Percentiles rank a stretch among this genome's conserved stretches.
phyloP scores from a whole-genome alignment of 2,329 filamentous ascomycete species.

The Aspergillus floridensis region DNA sequence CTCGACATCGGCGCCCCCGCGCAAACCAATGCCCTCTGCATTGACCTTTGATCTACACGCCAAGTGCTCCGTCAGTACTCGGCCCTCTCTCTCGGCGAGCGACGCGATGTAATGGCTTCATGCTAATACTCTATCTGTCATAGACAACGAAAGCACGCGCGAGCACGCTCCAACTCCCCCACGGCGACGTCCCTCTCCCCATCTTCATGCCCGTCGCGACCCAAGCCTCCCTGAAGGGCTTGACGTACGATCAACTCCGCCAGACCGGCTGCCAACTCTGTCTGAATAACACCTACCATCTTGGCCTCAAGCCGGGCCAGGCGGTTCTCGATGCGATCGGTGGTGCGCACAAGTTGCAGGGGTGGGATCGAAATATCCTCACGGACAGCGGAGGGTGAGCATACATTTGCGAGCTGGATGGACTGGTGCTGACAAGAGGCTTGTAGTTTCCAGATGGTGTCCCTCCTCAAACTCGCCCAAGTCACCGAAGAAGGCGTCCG shows the following conservation, averaged over 20 bases:
- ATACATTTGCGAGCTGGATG: background rate
- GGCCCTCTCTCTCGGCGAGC: background rate
- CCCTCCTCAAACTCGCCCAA: constrained; percentile 84
- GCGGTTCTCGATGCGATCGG: constrained; percentile 81
- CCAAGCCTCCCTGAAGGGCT: constrained; percentile 89
- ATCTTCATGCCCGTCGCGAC: constrained; percentile 99
- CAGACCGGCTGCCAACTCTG: constrained; percentile 86
- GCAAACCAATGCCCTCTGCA: constrained; percentile 53
- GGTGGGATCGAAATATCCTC: constrained; percentile 92
- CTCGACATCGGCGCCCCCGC: constrained; percentile 16
- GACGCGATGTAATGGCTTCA: background rate
- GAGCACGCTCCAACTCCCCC: constrained; percentile 80
- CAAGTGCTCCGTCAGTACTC: constrained; percentile 69
- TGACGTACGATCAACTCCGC: constrained; percentile 89
- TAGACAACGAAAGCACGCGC: constrained; percentile 94
- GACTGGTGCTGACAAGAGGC: background rate
- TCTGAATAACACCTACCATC: constrained; percentile 96
- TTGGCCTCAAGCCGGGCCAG: constrained; percentile 92
- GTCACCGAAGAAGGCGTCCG: constrained; percentile 94
- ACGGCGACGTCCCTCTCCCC: constrained; percentile 85
- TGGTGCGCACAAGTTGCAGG: constrained; percentile 90
- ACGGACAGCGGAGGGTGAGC: constrained; percentile 61
- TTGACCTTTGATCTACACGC: constrained; percentile 76
- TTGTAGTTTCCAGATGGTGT: constrained; percentile 95
- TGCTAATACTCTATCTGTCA: background rate